A percentile compares a stretch with the other conserved stretches of the same genome.
phyloP scores from a whole-genome alignment of 1,139 yeast species.

The Kodamaea sp. region DNA sequence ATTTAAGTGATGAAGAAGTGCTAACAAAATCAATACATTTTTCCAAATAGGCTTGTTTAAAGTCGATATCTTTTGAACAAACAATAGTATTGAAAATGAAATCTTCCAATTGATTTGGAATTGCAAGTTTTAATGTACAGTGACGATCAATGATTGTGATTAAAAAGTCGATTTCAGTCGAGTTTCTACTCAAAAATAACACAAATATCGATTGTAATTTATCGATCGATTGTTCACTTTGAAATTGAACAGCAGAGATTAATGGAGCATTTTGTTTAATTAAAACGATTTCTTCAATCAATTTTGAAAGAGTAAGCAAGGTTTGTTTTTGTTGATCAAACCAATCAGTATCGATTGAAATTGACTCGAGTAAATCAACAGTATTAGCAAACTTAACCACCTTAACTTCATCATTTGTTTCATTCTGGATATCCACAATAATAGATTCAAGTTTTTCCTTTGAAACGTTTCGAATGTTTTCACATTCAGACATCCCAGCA shows the following conservation, averaged over 20 bases:
- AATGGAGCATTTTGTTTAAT: constrained; percentile 42
- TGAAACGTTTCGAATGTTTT: constrained; percentile 51
- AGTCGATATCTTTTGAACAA: constrained; percentile 41
- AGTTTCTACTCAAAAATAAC: constrained; percentile 37
- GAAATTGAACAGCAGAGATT: constrained; percentile 63
- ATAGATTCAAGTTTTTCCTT: constrained; percentile 48
- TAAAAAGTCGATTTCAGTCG: constrained; percentile 31
- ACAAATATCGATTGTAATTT: constrained; percentile 59
- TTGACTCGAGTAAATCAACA: constrained; percentile 58
- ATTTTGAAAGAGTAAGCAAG: constrained; percentile 43
- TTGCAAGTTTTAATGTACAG: constrained; percentile 43
- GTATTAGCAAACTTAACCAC: constrained; percentile 68
- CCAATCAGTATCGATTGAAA: constrained; percentile 61
- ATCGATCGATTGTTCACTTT: constrained; percentile 67
- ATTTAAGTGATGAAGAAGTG: constrained; percentile 40
- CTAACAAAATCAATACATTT: constrained; percentile 49
- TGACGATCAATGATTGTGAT: constrained; percentile 49
- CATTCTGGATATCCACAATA: constrained; percentile 37
- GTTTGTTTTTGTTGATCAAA: constrained; percentile 49
- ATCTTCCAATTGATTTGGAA: constrained; percentile 50
- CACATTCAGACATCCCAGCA: constrained; percentile 56
- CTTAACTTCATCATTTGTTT: constrained; percentile 50
- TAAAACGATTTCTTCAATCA: constrained; percentile 43
- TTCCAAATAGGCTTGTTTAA: constrained; percentile 50
- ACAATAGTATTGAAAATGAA: constrained; percentile 59